Conservation (phyloP, 192 early-diverging fungal genomes). For the Lobosporangium transversale region DNA sequence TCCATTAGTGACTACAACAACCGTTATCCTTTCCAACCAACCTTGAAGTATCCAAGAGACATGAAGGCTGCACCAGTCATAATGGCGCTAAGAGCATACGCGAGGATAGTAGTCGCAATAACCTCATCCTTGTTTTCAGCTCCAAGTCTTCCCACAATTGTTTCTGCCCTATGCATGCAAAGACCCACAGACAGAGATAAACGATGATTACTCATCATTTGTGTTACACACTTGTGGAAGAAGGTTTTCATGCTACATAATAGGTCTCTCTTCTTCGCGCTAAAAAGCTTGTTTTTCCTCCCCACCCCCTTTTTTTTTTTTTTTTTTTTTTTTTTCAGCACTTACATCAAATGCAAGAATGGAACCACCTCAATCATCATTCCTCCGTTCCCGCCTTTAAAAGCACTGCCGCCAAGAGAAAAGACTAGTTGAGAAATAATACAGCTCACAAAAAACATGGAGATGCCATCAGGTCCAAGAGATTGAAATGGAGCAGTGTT, state of each 20-base stretch:
- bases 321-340: too few relatives aligned
- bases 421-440: slow-evolving; percentile 78
- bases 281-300: neutral
- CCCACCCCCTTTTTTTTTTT: too few relatives aligned
- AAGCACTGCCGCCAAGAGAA: slow-evolving; percentile 86
- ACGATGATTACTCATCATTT: neutral
- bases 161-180: slow-evolving; percentile 57
- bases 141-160: slow-evolving; percentile 61
- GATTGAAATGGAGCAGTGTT: slow-evolving; percentile 73
- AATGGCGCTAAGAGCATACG: slow-evolving; percentile 88
- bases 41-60: slow-evolving; percentile 82
- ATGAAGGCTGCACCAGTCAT: slow-evolving; percentile 91
- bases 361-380: slow-evolving; percentile 92
- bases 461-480: slow-evolving; percentile 81
- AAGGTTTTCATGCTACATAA: neutral
- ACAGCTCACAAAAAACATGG: slow-evolving; percentile 90
- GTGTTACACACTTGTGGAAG: neutral
- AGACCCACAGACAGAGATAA: neutral
- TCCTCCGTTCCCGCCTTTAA: slow-evolving; percentile 91
- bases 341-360: slow-evolving; percentile 85
- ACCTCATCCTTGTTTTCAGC: slow-evolving; percentile 71
- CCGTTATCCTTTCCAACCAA: too few relatives aligned
- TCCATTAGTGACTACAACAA: too few relatives aligned
- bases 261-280: neutral
- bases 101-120: slow-evolving; percentile 89